Conservation (phyloP, 1,139 yeast genomes). For the Kodamaea fungicola region DNA sequence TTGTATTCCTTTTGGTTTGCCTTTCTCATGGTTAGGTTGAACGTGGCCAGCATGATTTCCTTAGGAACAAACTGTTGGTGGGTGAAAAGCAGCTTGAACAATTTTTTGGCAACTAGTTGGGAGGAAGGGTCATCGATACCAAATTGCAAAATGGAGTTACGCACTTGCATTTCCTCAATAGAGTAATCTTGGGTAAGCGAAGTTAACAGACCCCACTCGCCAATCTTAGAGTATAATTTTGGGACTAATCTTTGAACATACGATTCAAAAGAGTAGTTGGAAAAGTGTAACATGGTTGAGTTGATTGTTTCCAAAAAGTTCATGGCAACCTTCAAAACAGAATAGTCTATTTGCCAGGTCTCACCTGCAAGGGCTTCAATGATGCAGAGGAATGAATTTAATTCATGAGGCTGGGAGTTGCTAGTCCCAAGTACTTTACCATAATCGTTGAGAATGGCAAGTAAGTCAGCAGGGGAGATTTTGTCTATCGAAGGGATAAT, state of each 20-base stretch:
- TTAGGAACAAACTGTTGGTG: constrained; percentile 49
- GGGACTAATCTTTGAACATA: constrained; percentile 20
- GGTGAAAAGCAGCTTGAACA: constrained; percentile 45
- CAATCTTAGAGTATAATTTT: constrained; percentile 21
- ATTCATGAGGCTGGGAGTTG: constrained; percentile 18
- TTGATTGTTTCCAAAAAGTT: constrained; percentile 31
- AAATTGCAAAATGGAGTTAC: constrained; percentile 39
- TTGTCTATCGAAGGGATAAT: constrained; percentile 22
- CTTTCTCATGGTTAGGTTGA: constrained; percentile 30
- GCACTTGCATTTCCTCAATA: constrained; percentile 34
- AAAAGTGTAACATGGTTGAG: constrained; percentile 25
- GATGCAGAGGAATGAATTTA: constrained; percentile 27
- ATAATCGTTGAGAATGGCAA: constrained; percentile 35
- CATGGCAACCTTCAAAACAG: constrained; percentile 29
- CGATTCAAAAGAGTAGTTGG: constrained; percentile 20
- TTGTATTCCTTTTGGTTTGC: constrained; percentile 53
- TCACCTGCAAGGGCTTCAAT: constrained; percentile 21
- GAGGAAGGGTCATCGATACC: constrained; percentile 27
- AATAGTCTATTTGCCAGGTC: constrained; percentile 20
- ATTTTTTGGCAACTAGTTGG: constrained; percentile 29
- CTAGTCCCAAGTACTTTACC: constrained; percentile 28
- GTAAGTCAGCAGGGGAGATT: constrained; percentile 26
- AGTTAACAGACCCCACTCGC: constrained; percentile 19
- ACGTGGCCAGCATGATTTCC: constrained; percentile 35
- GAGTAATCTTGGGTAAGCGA: constrained; percentile 11